These are phyloP conservation scores for Glutinoglossum americanum DNA, from an alignment of 495 filamentous ascomycete species.

Conservation along the genomic window DNA sequence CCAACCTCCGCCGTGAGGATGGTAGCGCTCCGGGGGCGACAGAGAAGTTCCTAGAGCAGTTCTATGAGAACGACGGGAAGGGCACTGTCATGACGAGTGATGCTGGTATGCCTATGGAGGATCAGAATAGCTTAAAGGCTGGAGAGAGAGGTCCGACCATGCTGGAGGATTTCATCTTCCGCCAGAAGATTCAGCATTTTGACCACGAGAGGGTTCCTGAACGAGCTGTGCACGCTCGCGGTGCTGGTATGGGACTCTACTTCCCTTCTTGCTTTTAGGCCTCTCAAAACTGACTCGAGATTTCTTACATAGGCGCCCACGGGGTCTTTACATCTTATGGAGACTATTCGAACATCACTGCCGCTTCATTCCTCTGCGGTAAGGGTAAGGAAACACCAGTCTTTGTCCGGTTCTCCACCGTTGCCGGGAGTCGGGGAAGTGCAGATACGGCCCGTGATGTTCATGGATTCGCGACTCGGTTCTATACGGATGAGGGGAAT, in stretches of 20 bases:
- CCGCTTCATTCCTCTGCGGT: constrained; percentile 18
- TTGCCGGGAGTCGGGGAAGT: constrained; percentile 47
- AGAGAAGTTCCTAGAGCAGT: constrained; percentile 30
- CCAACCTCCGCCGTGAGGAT: background rate
- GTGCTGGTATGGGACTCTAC: constrained; percentile 44
- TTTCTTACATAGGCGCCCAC: background rate
- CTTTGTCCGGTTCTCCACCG: constrained; percentile 56
- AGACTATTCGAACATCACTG: background rate
- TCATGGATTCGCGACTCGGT: constrained; percentile 50
- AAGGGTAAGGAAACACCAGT: constrained; percentile 47
- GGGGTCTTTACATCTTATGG: background rate
- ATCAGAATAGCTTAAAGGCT: constrained; percentile 44
- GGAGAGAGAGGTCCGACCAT: constrained; percentile 42
- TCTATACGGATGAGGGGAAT: constrained; percentile 48
- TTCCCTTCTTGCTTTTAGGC: constrained; percentile 47
- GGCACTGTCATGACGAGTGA: constrained; percentile 44
- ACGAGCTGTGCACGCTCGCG: constrained; percentile 61
- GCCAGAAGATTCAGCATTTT: constrained; percentile 65
- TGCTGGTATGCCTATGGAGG: constrained; percentile 50
- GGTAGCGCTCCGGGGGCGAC: constrained; percentile 7
- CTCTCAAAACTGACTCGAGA: constrained; percentile 25
- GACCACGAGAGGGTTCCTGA: constrained; percentile 43
- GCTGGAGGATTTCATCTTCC: constrained; percentile 64
- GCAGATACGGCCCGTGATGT: constrained; percentile 52
- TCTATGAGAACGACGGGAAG: constrained; percentile 37